Evolutionary conservation across 805 yeast genomes (phyloP).

Genomic region (Wickerhamiella occidentalis): DNA sequence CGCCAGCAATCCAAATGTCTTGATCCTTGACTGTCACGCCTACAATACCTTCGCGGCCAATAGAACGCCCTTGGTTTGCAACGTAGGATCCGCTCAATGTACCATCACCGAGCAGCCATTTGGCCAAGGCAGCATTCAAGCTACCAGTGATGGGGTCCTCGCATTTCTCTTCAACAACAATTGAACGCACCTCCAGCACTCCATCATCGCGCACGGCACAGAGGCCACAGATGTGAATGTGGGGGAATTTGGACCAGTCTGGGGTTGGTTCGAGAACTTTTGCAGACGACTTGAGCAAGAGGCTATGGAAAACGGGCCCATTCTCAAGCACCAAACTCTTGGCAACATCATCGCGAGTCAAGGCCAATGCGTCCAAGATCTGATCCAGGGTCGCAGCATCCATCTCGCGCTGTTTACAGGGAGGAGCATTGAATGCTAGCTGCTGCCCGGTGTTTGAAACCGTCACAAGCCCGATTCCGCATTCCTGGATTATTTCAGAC

Average conservation of each 20-base stretch:
- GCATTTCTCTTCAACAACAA: background rate
- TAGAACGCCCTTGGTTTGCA: constrained; percentile 17
- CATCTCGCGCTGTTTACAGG: background rate
- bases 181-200: constrained; percentile 5
- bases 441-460: constrained; percentile 35
- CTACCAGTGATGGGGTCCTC: constrained; percentile 16
- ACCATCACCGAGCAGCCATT: constrained; percentile 7
- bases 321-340: background rate
- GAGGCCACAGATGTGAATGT: background rate
- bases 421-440: background rate
- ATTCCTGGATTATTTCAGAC: constrained; percentile 15
- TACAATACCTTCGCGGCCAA: constrained; percentile 15
- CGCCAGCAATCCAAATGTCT: constrained; percentile 16
- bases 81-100: constrained; percentile 7
- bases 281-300: background rate
- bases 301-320: background rate
- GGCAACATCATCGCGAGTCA: background rate
- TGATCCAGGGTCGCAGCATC: background rate
- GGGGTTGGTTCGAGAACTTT: background rate
- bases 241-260: background rate
- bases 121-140: constrained; percentile 21
- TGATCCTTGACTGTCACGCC: constrained; percentile 12
- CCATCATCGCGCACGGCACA: constrained; percentile 6
- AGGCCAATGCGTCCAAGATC: background rate
- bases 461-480: constrained; percentile 19